Evolutionary conservation across 129 eudicot species (phyloP).

Genomic region (Flaveria sonorensis): DNA sequence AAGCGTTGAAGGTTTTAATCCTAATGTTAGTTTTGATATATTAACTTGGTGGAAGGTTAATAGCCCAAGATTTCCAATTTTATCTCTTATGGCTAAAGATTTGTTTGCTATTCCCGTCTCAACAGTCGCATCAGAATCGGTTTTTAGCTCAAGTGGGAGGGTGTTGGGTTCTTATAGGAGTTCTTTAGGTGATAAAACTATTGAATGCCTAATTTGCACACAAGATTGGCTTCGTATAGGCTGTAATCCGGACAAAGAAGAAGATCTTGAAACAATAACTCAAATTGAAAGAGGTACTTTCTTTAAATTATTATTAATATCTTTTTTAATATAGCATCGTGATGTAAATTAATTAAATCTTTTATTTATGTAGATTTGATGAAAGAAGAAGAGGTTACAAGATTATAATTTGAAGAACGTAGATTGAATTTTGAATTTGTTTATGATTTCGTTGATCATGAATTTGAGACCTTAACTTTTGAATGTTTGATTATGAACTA

Average conservation of each 20-base stretch:
- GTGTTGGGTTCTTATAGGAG: constrained; percentile 1
- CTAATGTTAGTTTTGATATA: not conserved
- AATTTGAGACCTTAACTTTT: too few relatives aligned
- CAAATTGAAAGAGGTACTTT: not conserved
- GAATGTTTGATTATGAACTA: too few relatives aligned
- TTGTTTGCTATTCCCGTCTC: not conserved
- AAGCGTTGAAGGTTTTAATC: not conserved
- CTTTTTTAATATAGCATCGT: not conserved
- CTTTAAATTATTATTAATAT: not conserved
- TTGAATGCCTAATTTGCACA: constrained; percentile 2
- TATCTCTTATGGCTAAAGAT: not conserved
- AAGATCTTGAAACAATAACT: not conserved
- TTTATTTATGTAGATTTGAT: not conserved
- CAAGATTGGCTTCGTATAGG: constrained; percentile 13
- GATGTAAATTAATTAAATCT: not conserved
- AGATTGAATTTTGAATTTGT: not conserved
- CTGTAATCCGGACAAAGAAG: not conserved
- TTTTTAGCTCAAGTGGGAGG: not conserved
- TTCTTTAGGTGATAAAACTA: constrained; percentile 1
- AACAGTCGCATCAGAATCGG: not conserved
- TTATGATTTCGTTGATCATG: too few relatives aligned
- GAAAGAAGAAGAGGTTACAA: not conserved
- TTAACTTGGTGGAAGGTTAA: constrained; percentile 9
- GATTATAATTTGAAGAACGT: not conserved
- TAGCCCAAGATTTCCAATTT: constrained; percentile 8